Evolutionary conservation across 2,329 filamentous ascomycete species (phyloP).

Genomic region (Elsinoe batatas): DNA sequence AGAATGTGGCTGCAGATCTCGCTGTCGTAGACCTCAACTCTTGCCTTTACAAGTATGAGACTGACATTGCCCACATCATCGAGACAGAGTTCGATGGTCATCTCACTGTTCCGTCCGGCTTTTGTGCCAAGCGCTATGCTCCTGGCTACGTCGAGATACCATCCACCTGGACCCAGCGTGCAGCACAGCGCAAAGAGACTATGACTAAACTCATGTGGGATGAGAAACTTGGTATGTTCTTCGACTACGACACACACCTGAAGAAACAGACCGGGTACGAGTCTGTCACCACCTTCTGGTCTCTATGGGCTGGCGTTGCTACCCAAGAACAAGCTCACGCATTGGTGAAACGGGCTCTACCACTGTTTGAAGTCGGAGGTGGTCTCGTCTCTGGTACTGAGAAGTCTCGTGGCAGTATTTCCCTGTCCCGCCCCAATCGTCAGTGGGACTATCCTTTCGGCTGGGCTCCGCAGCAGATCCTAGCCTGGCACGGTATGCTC

Average conservation of each 20-base stretch:
- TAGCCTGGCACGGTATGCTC: conserved; percentile 87
- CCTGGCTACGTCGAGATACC: conserved; percentile 69
- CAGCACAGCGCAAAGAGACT: conserved; percentile 68
- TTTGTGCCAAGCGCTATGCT: conserved; percentile 55
- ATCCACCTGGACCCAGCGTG: conserved; percentile 80
- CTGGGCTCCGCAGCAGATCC: conserved; percentile 97
- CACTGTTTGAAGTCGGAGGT: conserved; percentile 77
- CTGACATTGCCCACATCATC: conserved; percentile 81
- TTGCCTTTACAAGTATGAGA: conserved; percentile 92
- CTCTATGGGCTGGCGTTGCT: conserved; percentile 87
- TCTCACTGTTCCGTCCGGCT: conserved; percentile 72
- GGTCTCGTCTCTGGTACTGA: conserved; percentile 85
- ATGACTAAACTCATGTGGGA: conserved; percentile 96
- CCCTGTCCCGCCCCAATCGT: conserved; percentile 76
- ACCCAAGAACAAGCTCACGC: conserved; percentile 76
- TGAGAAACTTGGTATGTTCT: conserved; percentile 87
- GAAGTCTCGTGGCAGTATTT: conserved; percentile 70
- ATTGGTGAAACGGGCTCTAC: conserved; percentile 72
- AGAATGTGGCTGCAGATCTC: conserved; percentile 75
- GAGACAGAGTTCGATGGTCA: conserved; percentile 74
- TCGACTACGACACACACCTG: conserved; percentile 86
- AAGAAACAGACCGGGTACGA: conserved; percentile 77
- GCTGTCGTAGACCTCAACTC: conserved; percentile 94
- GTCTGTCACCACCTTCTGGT: conserved; percentile 89
- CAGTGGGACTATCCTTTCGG: conserved; percentile 99